Evolutionary conservation across 768 basidiomycete species (phyloP), one percentile per base, ranked within the genome.

Genomic region (Phylloporus rhodoxanthus): DNA sequence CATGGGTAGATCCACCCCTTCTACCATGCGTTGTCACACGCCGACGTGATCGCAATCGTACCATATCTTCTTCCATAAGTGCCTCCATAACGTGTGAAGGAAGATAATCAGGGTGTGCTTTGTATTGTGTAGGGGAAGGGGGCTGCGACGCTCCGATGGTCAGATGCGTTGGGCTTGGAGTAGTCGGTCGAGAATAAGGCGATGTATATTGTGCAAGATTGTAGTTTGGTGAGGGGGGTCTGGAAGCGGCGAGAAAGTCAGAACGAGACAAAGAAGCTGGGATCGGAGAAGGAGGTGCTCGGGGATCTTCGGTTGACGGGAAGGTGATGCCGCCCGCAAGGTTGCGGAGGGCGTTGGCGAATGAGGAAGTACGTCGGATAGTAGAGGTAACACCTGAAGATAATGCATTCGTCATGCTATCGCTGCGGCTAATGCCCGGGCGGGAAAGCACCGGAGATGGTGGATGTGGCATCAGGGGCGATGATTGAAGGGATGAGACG

Each of bases 21-120:
- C 76, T 69, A 30, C 71, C 61, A 42, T 79, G 69, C n/a, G 58
- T 48, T 20, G 64, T 54, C 1, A 69, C 57, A 33, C 73, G 72
- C 5, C 87, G 72, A 20, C 91, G 78, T 28, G 89, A 85, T 19
- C 84, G 73, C 32, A 97, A 62, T 4, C 95, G 80, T 52, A 95
- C 91, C 87, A 95, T 90, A 59, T 98, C 95, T 61, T 95, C 92
- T 59, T 91, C 90, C 65, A 92, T 88, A 25, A 98, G 72, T 0
- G 87, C 87, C 54, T 91, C 86, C 72, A 96, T 88, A 19, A 92
- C 88, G 57, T 88, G 78, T 11, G 81, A 84, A 2, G 91, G 81
- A 33, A 76, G 61, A 60, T 86, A 91, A 46, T 82, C 79, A 37
- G 72, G 71, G 1, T 72, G 68, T 1, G 68, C 50, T 26, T 65